A percentile compares a stretch with the other conserved stretches of the same genome.
Conservation (phyloP, 352 stramenopile species). For the Aphanomyces invadans region DNA sequence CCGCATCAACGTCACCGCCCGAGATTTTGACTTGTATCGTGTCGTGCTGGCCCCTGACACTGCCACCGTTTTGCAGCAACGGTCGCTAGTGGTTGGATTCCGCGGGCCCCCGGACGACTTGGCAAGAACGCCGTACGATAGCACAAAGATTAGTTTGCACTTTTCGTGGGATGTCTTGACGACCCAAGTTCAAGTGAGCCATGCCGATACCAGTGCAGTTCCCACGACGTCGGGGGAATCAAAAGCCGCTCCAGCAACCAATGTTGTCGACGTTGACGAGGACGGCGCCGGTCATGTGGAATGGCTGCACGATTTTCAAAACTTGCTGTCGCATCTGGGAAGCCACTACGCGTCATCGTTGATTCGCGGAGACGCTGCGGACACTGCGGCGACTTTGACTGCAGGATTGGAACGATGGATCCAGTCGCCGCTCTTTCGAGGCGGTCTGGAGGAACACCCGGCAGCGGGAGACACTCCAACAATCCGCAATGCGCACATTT, state of each 20-base stretch:
- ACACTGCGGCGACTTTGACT: neutral
- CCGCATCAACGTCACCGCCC: neutral
- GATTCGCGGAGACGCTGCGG: conserved; percentile 32
- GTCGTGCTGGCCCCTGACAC: neutral
- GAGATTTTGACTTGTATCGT: conserved; percentile 17
- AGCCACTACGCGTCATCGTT: conserved; percentile 58
- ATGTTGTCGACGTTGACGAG: neutral
- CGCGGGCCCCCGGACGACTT: conserved; percentile 1
- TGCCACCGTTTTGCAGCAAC: neutral
- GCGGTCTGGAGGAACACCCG: conserved; percentile 35
- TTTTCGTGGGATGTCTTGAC: conserved; percentile 23
- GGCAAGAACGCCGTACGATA: conserved; percentile 3
- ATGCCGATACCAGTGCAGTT: too few relatives aligned
- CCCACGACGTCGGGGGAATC: too few relatives aligned
- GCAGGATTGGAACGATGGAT: conserved; percentile 38
- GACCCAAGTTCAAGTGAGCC: neutral
- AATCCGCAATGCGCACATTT: conserved; percentile 41
- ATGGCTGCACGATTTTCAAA: conserved; percentile 62
- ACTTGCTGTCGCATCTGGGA: conserved; percentile 47
- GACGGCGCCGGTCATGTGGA: neutral
- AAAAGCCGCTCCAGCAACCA: too few relatives aligned
- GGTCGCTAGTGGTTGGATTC: conserved; percentile 5
- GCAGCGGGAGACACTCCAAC: conserved; percentile 10
- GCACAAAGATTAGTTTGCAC: conserved; percentile 4
- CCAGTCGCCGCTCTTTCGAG: conserved; percentile 45